A percentile compares a stretch with the other conserved stretches of the same genome.
phyloP scores from a whole-genome alignment of 208 protist species.

The Acanthamoeba sp. region DNA sequence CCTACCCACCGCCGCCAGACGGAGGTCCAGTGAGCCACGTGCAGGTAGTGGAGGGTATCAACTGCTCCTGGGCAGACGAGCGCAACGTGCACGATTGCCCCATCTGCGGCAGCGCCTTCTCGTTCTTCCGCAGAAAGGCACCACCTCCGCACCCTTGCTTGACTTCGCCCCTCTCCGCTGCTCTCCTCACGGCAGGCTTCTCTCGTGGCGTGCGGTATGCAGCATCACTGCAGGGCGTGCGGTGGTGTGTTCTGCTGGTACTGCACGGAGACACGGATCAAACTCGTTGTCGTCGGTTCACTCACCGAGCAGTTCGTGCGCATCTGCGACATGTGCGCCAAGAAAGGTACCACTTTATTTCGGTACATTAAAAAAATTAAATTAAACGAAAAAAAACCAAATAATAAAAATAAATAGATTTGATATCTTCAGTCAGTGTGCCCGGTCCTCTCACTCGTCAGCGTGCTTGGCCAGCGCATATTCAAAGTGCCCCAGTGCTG shows the following conservation, averaged over 20 bases:
- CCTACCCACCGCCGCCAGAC: neutral
- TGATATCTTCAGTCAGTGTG: neutral
- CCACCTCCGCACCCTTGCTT: neutral
- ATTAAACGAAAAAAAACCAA: neutral
- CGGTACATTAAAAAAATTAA: neutral
- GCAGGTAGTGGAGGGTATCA: conserved; percentile 58
- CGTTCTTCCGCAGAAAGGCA: conserved; percentile 25
- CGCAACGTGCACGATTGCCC: conserved; percentile 7
- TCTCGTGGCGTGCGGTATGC: neutral
- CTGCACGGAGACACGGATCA: conserved; percentile 6
- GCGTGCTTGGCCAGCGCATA: conserved; percentile 6
- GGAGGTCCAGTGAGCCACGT: neutral
- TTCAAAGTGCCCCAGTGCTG: neutral
- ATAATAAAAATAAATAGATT: neutral
- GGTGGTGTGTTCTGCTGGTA: conserved; percentile 68
- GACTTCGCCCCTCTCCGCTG: neutral
- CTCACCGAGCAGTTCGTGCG: conserved; percentile 55
- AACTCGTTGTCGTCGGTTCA: neutral
- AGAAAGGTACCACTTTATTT: conserved; percentile 3
- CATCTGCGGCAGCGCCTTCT: conserved; percentile 44
- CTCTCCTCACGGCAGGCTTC: neutral
- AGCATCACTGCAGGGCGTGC: conserved; percentile 53
- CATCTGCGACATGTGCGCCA: conserved; percentile 51
- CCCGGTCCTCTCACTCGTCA: neutral
- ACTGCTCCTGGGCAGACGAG: conserved; percentile 52